Evolutionary conservation across 495 filamentous ascomycete genomes (phyloP), one percentile per base, ranked within the genome.

Genomic region (Cudoniella acicularis): DNA sequence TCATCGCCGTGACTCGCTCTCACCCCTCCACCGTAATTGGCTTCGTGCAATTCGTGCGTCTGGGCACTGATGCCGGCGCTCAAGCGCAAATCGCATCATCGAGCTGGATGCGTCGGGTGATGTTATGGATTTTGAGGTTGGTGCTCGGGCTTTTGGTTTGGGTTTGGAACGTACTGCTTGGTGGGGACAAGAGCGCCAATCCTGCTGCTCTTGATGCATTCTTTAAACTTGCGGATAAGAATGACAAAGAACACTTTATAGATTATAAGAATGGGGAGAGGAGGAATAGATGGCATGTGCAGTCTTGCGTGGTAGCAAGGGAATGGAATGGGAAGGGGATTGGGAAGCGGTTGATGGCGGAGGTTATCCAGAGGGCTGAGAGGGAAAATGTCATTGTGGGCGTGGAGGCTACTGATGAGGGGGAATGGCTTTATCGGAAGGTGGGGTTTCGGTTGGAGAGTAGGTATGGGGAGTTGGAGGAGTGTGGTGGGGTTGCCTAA

Each of bases 341-440:
- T 52, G 65, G 65, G 50, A 62, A 48, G 56, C 26, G 2, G 52
- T 49, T 67, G 40, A 64, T 67, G 65, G 41, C 21, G 4, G 59
- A 65, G 56, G 56, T 63, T 6, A 22, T 61, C 51, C 17, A 64
- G 59, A 52, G 40, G 3, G 11, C 22, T 2, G 18, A 62, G 65
- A 2, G 62, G 63, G 40, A 17, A 1, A 0, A 18, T 66, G 55
- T 66, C 63, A 55, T 41, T 43, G 40, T 54, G 24, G 13, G 25
- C 63, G 10, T n/a, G n/a, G n/a, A n/a, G n/a, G n/a, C n/a, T n/a
- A n/a, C n/a, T n/a, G n/a, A n/a, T n/a, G n/a, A n/a, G n/a, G n/a
- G n/a, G n/a, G n/a, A n/a, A n/a, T n/a, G n/a, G n/a, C n/a, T n/a
- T n/a, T n/a, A n/a, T n/a, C n/a, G n/a, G n/a, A n/a, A n/a, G n/a